Conservation (phyloP, 306 rosid genomes). For the Pachyrhizus erosus region DNA sequence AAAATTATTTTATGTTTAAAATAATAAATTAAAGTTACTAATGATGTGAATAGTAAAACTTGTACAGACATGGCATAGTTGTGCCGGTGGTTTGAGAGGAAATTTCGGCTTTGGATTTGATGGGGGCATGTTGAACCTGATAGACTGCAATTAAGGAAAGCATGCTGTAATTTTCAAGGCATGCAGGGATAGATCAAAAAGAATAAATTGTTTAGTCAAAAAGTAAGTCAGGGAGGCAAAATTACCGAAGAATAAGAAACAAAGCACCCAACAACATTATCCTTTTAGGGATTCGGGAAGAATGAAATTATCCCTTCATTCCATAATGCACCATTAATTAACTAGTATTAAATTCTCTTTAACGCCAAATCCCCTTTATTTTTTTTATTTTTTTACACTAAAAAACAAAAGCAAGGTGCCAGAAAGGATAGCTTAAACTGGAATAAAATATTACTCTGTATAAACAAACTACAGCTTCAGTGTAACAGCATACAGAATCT, state of each 20-base stretch:
- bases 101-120: background rate
- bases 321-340: background rate
- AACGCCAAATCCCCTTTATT: background rate
- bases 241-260: slow-evolving; percentile 26
- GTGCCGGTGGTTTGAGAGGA: background rate
- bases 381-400: too few species aligned
- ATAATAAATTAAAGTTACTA: background rate
- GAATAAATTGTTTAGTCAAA: slow-evolving; percentile 4
- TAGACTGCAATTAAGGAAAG: background rate
- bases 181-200: background rate
- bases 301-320: slow-evolving; percentile 29
- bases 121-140: background rate
- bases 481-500: slow-evolving; percentile 45
- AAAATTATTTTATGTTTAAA: too few species aligned
- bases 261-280: slow-evolving; percentile 38
- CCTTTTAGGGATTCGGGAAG: slow-evolving; percentile 39
- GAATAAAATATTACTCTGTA: background rate
- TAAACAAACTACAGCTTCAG: background rate
- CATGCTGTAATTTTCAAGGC: background rate
- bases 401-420: background rate
- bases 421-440: background rate
- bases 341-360: background rate
- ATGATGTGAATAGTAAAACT: background rate
- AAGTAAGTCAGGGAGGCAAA: background rate
- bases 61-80: too few species aligned